Base-by-base conservation (phyloP, 768 basidiomycete species). In the Trametes punicea region DNA sequence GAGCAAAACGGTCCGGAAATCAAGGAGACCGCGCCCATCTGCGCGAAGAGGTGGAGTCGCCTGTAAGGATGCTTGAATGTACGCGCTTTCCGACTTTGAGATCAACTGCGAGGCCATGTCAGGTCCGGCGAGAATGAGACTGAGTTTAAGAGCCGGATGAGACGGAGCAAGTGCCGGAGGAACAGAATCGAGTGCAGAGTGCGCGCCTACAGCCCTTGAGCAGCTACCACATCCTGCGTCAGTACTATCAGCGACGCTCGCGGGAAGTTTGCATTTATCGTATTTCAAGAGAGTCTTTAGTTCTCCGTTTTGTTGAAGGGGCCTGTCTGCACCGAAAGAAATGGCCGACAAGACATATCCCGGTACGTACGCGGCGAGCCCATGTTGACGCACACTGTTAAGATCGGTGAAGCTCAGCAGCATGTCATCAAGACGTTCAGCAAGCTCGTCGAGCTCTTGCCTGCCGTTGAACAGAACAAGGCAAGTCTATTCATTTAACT, bases 71-170 rank as follows among this genome's bases (percentile, higher is more conserved):
- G 82, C 69, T 60, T 83, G 81, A 29, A 90, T 85, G 65, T 87
- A 93, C 3, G 90, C 81, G 62, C 81, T 81, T 72, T 93, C 91
- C 0, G 90, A 81, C 62, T 92, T 92, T 39, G 90, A 92, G 51
- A 85, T 65, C 1, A 71, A 60, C 20, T 51, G 41, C 26, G 68
- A 34, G 10, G 68, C 59, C 67, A 71, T 70, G n/a, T n/a, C n/a
- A n/a, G n/a, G n/a, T n/a, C n/a, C n/a, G n/a, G n/a, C n/a, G n/a
- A n/a, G 20, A 18, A 13, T 18, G 23, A 29, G 15, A 9, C 33
- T 7, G 23, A 1, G 36, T 23, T n/a, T 21, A 21, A 11, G 4
- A 41, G 40, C 21, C 6, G 9, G 6, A 21, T 11, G 1, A 41
- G 21, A 11, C 15, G 7, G 42, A 13, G 42, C 21, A 26, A 27